A percentile compares a stretch with the other conserved stretches of the same genome.
Conservation (phyloP, 352 stramenopile species). For the Aphanomyces invadans region DNA sequence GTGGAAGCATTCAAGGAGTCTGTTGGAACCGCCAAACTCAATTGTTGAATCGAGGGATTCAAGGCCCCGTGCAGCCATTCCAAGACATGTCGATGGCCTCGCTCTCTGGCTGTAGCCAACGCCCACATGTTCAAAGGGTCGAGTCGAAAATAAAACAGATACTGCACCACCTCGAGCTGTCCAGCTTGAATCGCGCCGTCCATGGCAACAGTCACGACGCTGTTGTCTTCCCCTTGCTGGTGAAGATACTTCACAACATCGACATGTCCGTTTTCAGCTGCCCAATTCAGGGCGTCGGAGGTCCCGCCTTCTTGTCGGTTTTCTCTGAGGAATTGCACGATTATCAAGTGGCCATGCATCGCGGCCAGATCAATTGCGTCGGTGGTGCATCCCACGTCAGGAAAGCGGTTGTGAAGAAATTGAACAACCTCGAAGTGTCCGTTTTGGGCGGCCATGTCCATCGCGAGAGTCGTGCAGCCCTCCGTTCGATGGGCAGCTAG, state of each 20-base stretch:
- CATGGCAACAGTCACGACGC: background rate
- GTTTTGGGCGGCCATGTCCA: constrained; percentile 15
- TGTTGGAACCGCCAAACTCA: too few relatives aligned
- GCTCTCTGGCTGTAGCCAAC: background rate
- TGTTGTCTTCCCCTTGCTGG: background rate
- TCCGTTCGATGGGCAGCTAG: constrained; percentile 7
- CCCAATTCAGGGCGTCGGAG: background rate
- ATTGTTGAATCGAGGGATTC: background rate
- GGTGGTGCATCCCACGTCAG: constrained; percentile 42
- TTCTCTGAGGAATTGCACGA: constrained; percentile 34
- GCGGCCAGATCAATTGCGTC: constrained; percentile 72
- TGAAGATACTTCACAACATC: background rate
- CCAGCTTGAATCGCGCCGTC: constrained; percentile 4
- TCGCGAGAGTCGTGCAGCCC: constrained; percentile 15
- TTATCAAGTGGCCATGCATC: constrained; percentile 51
- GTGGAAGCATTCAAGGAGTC: too few relatives aligned
- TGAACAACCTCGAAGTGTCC: constrained; percentile 22
- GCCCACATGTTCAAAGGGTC: constrained; percentile 10
- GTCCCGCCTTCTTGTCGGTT: constrained; percentile 17
- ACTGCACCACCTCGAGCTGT: background rate
- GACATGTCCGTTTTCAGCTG: background rate
- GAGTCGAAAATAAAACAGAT: background rate
- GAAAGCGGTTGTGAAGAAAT: constrained; percentile 22
- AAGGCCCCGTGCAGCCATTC: constrained; percentile 1
- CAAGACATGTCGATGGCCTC: constrained; percentile 3